Evolutionary conservation across 768 basidiomycete species (phyloP).

Genomic region (Boletus edulis): DNA sequence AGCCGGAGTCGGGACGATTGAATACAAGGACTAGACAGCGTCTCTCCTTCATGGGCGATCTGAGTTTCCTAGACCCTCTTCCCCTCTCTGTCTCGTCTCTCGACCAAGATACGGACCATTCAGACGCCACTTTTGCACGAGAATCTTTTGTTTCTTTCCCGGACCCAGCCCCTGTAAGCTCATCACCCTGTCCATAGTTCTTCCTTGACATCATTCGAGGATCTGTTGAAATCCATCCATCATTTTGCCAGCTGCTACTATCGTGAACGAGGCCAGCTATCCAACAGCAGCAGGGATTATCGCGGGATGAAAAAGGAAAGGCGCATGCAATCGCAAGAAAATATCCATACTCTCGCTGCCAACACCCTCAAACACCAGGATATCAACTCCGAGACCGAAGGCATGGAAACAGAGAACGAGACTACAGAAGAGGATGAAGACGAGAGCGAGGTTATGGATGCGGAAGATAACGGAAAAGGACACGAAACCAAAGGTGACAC

Average conservation of each 20-base stretch:
- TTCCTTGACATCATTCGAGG: constrained; percentile 36
- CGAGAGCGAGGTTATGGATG: constrained; percentile 6
- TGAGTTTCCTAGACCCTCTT: constrained; percentile 51
- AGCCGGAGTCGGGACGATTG: constrained; percentile 11
- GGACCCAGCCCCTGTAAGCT: constrained; percentile 53
- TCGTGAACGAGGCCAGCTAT: constrained; percentile 55
- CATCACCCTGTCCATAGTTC: background rate
- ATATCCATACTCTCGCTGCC: constrained; percentile 22
- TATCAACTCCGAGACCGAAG: constrained; percentile 8
- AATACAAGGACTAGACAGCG: constrained; percentile 37
- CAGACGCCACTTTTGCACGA: constrained; percentile 1
- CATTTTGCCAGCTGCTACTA: constrained; percentile 58
- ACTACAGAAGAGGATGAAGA: constrained; percentile 15
- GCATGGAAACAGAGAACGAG: constrained; percentile 15
- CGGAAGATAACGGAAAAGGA: constrained; percentile 5
- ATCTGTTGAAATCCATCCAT: constrained; percentile 51
- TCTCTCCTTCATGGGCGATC: constrained; percentile 45
- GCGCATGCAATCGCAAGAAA: constrained; percentile 11
- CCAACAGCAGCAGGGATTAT: constrained; percentile 47
- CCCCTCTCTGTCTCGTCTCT: constrained; percentile 6
- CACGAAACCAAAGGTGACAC: constrained; percentile 2
- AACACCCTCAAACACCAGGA: background rate
- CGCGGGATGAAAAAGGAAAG: constrained; percentile 42
- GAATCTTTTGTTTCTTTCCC: constrained; percentile 19
- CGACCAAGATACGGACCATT: constrained; percentile 3